Evolutionary conservation across 169 alveolate genomes (phyloP).

Genomic region (Hepatocystis sp.): DNA sequence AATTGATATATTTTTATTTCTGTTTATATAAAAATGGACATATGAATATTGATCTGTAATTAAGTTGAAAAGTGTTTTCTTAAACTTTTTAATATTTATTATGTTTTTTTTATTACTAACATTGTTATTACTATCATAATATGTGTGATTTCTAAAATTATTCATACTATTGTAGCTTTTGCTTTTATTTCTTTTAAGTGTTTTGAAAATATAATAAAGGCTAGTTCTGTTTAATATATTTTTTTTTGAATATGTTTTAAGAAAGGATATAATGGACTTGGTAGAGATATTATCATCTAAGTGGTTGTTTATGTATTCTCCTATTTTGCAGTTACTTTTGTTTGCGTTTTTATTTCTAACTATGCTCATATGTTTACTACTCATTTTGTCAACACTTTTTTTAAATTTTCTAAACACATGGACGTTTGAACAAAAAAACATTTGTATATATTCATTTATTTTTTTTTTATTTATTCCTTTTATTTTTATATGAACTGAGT

Average conservation of each 20-base stretch:
- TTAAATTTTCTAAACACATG: conserved; percentile 11
- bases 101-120: conserved; percentile 3
- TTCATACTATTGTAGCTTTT: neutral
- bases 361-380: neutral
- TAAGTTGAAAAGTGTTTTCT: conserved; percentile 24
- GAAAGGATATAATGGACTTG: conserved; percentile 9
- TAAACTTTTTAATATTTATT: conserved; percentile 5
- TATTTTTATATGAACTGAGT: conserved; percentile 42
- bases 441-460: conserved; percentile 28
- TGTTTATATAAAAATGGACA: conserved; percentile 22
- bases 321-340: neutral
- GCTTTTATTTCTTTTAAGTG: conserved; percentile 3
- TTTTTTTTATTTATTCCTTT: conserved; percentile 27
- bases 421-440: conserved; percentile 22
- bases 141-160: neutral
- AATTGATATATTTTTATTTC: conserved; percentile 56
- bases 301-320: neutral
- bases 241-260: conserved; percentile 22
- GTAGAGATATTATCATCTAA: neutral
- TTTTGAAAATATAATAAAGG: conserved; percentile 38
- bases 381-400: conserved; percentile 4
- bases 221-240: conserved; percentile 3
- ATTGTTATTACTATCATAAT: neutral
- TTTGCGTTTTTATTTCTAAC: neutral
- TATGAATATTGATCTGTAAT: conserved; percentile 33